Evolutionary conservation across 208 protist species (phyloP).

Genomic region (Crithidia acanthocephali): DNA sequence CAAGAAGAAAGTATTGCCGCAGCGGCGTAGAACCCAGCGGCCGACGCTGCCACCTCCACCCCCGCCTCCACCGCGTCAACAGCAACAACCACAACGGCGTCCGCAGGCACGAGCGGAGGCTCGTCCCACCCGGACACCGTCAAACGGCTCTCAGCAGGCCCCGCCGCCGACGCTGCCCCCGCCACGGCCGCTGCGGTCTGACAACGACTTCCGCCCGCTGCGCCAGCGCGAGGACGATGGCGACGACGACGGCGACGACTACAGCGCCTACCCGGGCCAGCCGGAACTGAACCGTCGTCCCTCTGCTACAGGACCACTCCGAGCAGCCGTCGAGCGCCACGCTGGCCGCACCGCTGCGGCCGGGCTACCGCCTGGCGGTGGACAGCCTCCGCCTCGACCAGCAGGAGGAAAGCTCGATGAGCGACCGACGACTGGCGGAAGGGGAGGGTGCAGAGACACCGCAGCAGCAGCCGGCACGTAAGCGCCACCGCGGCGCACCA

Average conservation of each 20-base stretch:
- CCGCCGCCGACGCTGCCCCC: slow-evolving; percentile 24
- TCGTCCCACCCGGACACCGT: not conserved
- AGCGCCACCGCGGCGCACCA: slow-evolving; percentile 1
- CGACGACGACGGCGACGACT: not conserved
- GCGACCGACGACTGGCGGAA: not conserved
- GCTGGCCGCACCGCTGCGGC: slow-evolving; percentile 5
- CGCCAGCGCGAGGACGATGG: not conserved
- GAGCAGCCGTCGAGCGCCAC: slow-evolving; percentile 25
- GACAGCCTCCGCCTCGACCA: not conserved
- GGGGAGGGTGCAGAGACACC: not conserved
- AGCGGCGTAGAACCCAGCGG: not conserved
- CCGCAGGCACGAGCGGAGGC: not conserved
- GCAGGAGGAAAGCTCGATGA: not conserved
- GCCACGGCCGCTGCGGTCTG: not conserved
- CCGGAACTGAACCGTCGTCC: not conserved
- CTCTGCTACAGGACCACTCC: slow-evolving; percentile 1
- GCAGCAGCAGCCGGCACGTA: not conserved
- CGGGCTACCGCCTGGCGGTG: not conserved
- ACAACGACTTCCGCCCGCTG: slow-evolving; percentile 1
- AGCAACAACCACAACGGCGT: not conserved
- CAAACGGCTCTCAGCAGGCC: slow-evolving; percentile 5
- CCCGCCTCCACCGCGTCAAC: slow-evolving; percentile 3
- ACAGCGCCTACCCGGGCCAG: not conserved
- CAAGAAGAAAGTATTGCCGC: not conserved
- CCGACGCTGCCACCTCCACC: not conserved